These are phyloP conservation scores for Incumbomyces lentus DNA, from an alignment of 2,329 filamentous ascomycete genomes.

Conservation along the genomic window DNA sequence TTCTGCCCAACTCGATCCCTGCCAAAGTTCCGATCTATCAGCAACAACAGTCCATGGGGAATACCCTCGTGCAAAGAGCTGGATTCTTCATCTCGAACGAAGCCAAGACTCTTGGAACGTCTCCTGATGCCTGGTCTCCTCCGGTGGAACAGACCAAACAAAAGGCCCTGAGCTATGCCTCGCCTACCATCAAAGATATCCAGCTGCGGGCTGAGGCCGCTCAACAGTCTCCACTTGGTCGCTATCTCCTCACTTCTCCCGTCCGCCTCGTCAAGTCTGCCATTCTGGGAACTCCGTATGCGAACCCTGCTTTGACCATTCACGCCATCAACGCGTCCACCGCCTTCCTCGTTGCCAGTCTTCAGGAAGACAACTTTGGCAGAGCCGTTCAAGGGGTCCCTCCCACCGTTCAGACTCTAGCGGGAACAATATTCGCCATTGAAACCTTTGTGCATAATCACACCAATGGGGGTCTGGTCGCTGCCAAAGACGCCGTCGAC, in stretches of 20 bases:
- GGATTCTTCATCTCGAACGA: conserved; percentile 1
- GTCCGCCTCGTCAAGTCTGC: conserved; percentile 55
- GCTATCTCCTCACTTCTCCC: conserved; percentile 58
- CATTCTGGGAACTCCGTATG: conserved; percentile 64
- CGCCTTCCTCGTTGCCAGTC: conserved; percentile 59
- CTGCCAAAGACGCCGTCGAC: conserved; percentile 22
- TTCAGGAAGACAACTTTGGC: conserved; percentile 73
- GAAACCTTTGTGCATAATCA: conserved; percentile 56
- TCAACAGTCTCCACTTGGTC: conserved; percentile 40
- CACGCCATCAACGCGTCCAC: conserved; percentile 63
- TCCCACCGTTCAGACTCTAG: conserved; percentile 62
- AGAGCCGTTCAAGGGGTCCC: conserved; percentile 77
- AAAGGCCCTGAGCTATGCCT: conserved; percentile 12
- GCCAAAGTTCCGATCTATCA: conserved; percentile 10
- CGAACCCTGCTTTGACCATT: conserved; percentile 56
- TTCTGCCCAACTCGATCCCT: conserved; percentile 37
- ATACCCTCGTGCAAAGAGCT: not conserved
- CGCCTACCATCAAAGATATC: not conserved
- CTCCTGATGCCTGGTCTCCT: conserved; percentile 30
- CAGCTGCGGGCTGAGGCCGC: conserved; percentile 6
- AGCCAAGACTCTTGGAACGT: conserved; percentile 13
- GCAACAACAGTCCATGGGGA: not conserved
- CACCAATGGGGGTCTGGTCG: conserved; percentile 17
- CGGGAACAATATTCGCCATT: conserved; percentile 55
- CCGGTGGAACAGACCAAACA: conserved; percentile 28